These are phyloP conservation scores for Diaporthe citri DNA, from an alignment of 2,329 filamentous ascomycete genomes.

Conservation along the genomic window DNA sequence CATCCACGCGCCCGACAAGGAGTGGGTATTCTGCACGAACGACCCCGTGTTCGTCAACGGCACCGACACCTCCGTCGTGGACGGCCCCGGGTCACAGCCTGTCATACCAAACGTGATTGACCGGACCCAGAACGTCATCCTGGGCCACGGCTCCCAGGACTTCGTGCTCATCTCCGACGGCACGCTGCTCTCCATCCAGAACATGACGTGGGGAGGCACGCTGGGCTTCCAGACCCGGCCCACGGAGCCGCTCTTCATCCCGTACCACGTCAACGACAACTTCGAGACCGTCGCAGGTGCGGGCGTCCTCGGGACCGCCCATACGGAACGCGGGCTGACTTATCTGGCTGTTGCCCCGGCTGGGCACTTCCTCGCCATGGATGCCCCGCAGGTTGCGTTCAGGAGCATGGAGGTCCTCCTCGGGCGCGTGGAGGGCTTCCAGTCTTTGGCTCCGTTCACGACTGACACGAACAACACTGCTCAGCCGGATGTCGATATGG, in stretches of 20 bases:
- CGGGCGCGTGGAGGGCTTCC: conserved; percentile 33
- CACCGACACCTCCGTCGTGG: conserved; percentile 61
- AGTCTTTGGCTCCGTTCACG: conserved; percentile 32
- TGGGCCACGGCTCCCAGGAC: conserved; percentile 79
- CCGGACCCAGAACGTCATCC: conserved; percentile 77
- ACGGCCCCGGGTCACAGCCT: conserved; percentile 62
- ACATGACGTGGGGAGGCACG: conserved; percentile 82
- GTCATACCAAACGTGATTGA: conserved; percentile 81
- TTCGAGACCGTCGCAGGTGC: conserved; percentile 43
- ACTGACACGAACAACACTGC: conserved; percentile 32
- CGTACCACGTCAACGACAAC: conserved; percentile 66
- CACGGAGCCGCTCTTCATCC: conserved; percentile 75
- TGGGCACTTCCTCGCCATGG: conserved; percentile 32
- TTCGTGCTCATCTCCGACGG: conserved; percentile 77
- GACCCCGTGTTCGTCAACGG: conserved; percentile 54
- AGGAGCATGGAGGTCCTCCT: conserved; percentile 35
- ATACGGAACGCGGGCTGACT: conserved; percentile 34
- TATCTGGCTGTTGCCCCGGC: conserved; percentile 40
- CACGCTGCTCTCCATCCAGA: conserved; percentile 79
- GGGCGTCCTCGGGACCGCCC: conserved; percentile 30
- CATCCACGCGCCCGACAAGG: conserved; percentile 77
- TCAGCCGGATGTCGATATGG: conserved; percentile 6
- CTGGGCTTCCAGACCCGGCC: conserved; percentile 77
- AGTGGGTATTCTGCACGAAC: conserved; percentile 45
- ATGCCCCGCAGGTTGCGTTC: conserved; percentile 32